Base-by-base conservation (phyloP, 176 grass and related monocot species). In the Oryza rufipogon region DNA sequence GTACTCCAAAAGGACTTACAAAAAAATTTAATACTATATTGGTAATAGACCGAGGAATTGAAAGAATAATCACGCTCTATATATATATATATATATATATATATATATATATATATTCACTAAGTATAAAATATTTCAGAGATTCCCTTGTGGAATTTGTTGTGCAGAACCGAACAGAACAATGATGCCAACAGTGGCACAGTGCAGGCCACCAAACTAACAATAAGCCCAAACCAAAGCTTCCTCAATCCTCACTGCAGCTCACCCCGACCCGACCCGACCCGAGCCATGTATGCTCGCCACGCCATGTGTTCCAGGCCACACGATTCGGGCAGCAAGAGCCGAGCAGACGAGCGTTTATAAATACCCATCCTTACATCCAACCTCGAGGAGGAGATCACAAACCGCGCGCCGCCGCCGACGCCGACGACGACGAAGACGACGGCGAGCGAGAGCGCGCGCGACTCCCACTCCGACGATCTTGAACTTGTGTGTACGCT, bases 361-460 rank as follows among this genome's bases (percentile, higher is more conserved):
- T 88, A 88, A 88, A 83, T 88, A 83, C 22, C 56, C 30, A 6
- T 58, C 52, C 15, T 28, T n/a, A 3, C 7, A 22, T 46, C 60
- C 75, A 77, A 20, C 58, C 80, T 84, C 58, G 22, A 60, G 44
- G 45, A 44, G 42, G 7, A 41, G 4, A 64, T 3, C 23, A 17
- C 8, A 70, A 2, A 0, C 25, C 25, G 28, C 26, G 16, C 47
- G 9, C 3, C 3, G 23, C 26, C 26, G 15, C 8, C n/a, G 45
- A 0, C 14, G 4, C 16, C 49, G 42, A 44, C 42, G 42, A 44
- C 49, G 42, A 44, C 42, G 42, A 44, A 1, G 41, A 39, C 38
- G 38, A 7, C 4, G 38, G 5, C 38, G 3, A 49, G 3, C 12
- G 47, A 14, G 48, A 7, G 16, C 16, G 52, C 19, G 11, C 2